Evolutionary conservation across 164 flowering plant genomes (phyloP).

Genomic region (Berberis thunbergii): DNA sequence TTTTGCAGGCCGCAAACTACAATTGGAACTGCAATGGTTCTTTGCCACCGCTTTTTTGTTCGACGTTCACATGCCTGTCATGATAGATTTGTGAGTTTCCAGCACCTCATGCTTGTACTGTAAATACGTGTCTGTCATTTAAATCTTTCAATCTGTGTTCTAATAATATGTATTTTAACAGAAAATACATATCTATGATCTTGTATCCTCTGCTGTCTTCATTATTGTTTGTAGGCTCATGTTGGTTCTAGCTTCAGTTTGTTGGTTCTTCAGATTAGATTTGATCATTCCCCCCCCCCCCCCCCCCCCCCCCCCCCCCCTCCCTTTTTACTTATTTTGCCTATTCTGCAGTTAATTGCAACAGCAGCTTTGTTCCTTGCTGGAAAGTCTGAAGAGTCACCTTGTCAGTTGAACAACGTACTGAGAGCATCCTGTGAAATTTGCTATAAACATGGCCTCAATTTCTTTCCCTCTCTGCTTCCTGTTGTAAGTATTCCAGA

Average conservation of each 20-base stretch:
- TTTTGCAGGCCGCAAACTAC: slow-evolving; percentile 91
- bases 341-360: slow-evolving; percentile 66
- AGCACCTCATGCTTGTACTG: background rate
- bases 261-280: too few relatives aligned
- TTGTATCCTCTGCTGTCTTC: too few relatives aligned
- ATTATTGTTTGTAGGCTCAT: too few relatives aligned
- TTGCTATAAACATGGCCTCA: slow-evolving; percentile 58
- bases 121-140: too few relatives aligned
- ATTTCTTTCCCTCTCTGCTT: slow-evolving; percentile 46
- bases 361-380: slow-evolving; percentile 91
- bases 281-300: too few relatives aligned
- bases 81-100: slow-evolving; percentile 85
- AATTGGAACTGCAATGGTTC: slow-evolving; percentile 88
- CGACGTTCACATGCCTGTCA: slow-evolving; percentile 90
- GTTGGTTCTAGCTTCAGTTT: too few relatives aligned
- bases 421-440: slow-evolving; percentile 69
- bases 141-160: too few relatives aligned
- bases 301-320: too few relatives aligned
- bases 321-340: too few relatives aligned
- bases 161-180: too few relatives aligned
- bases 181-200: too few relatives aligned
- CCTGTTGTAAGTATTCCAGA: slow-evolving; percentile 53
- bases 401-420: slow-evolving; percentile 69
- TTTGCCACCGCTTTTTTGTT: slow-evolving; percentile 94
- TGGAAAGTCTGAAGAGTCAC: slow-evolving; percentile 88